A percentile compares a stretch with the other conserved stretches of the same genome.
These are phyloP conservation scores for Phaeodactylum tricornutum DNA, from an alignment of 108 stramenopile genomes.

Conservation along the genomic window DNA sequence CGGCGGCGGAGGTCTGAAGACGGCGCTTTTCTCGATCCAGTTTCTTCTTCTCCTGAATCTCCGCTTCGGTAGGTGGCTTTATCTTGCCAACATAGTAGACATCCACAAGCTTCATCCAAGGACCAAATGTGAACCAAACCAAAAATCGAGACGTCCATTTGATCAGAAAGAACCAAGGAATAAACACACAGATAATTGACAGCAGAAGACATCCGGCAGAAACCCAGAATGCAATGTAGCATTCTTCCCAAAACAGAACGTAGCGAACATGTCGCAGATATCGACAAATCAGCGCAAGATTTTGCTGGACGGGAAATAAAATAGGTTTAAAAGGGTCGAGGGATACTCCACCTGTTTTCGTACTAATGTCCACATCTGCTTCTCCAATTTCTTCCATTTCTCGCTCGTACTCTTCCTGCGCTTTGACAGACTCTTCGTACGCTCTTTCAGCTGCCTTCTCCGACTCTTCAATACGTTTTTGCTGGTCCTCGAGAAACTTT, in stretches of 20 bases:
- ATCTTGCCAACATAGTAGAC: constrained; percentile 28
- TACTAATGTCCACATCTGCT: constrained; percentile 17
- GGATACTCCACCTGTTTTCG: constrained; percentile 9
- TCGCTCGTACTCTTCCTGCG: constrained; percentile 5
- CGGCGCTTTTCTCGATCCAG: constrained; percentile 3
- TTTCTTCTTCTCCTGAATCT: not conserved
- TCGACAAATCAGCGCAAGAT: constrained; percentile 19
- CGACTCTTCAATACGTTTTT: constrained; percentile 9
- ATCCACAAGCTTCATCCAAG: constrained; percentile 72
- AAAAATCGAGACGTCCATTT: constrained; percentile 39
- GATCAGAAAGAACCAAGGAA: constrained; percentile 60
- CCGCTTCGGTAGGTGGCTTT: not conserved
- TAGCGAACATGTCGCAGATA: constrained; percentile 27
- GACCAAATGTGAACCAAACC: constrained; percentile 60
- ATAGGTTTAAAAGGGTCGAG: constrained; percentile 6
- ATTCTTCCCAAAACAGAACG: constrained; percentile 60
- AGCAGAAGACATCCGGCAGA: constrained; percentile 35
- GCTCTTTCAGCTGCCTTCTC: constrained; percentile 30
- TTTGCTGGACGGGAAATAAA: constrained; percentile 12
- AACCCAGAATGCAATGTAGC: constrained; percentile 48
- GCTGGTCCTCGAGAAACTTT: constrained; percentile 25
- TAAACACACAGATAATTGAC: constrained; percentile 33
- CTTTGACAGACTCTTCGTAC: constrained; percentile 13
- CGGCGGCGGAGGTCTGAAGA: not conserved
- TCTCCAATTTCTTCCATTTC: constrained; percentile 27